A percentile compares a stretch with the other conserved stretches of the same genome.
phyloP scores from a whole-genome alignment of 116 monocot genomes.

The Papilionanthe hybrid region DNA sequence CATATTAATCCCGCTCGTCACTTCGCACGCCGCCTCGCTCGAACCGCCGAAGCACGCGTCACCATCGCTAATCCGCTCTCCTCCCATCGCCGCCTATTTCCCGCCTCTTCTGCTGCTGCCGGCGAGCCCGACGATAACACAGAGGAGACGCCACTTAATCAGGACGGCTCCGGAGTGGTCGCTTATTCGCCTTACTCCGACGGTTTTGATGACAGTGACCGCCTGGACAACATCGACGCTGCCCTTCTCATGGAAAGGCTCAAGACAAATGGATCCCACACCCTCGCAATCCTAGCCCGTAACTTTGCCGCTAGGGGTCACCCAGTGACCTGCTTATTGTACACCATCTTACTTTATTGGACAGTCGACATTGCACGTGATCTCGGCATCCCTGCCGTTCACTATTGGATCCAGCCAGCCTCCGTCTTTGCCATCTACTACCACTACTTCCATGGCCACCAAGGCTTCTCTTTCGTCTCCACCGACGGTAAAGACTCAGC shows the following conservation, averaged over 20 bases:
- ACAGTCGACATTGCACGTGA: neutral
- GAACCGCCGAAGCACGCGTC: too few species aligned
- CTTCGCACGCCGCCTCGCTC: too few species aligned
- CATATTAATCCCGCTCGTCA: too few species aligned
- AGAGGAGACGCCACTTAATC: neutral
- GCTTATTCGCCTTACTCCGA: neutral
- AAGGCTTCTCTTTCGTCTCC: neutral
- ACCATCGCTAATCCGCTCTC: too few species aligned
- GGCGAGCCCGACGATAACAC: neutral
- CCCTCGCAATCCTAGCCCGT: neutral
- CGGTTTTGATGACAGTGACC: neutral
- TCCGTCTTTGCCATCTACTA: slow-evolving; percentile 13
- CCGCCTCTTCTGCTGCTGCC: too few species aligned
- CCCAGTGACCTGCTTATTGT: slow-evolving; percentile 5
- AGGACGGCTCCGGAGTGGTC: neutral
- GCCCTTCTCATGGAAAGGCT: too few species aligned
- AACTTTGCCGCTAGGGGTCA: neutral
- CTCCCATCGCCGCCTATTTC: too few species aligned
- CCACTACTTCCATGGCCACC: slow-evolving; percentile 13
- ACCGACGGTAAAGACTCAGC: neutral
- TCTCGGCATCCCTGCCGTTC: slow-evolving; percentile 3
- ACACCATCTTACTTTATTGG: neutral
- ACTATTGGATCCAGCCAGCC: slow-evolving; percentile 7
- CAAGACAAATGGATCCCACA: neutral
- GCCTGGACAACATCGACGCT: neutral